These are phyloP conservation scores for Hypoxylon sp. DNA, from an alignment of 2,329 filamentous ascomycete species.

Conservation along the genomic window DNA sequence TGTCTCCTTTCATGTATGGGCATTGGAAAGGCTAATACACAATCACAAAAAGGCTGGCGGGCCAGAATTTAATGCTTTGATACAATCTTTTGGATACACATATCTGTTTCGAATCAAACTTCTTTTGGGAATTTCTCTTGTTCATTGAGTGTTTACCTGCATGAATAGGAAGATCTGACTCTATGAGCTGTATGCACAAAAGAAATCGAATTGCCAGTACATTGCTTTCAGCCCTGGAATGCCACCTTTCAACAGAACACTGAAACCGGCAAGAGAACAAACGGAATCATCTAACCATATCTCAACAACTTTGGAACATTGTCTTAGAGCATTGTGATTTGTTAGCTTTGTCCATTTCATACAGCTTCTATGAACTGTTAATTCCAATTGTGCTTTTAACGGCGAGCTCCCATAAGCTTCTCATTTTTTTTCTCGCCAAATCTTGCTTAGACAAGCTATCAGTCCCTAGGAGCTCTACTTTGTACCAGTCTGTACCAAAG, in stretches of 20 bases:
- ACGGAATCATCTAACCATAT: conserved; percentile 44
- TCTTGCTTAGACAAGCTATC: conserved; percentile 6
- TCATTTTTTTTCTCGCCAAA: conserved; percentile 3
- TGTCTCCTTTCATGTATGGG: conserved; percentile 11
- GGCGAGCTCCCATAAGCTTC: conserved; percentile 13
- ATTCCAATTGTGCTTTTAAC: conserved; percentile 14
- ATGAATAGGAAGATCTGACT: conserved; percentile 14
- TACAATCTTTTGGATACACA: background rate
- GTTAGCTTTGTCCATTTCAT: conserved; percentile 34
- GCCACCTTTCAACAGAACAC: conserved; percentile 30
- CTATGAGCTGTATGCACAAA: conserved; percentile 25
- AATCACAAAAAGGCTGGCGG: background rate
- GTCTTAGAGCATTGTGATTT: conserved; percentile 21
- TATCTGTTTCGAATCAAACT: conserved; percentile 1
- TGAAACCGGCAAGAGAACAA: conserved; percentile 33
- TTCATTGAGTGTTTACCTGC: background rate
- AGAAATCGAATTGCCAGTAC: conserved; percentile 7
- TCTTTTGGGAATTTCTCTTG: conserved; percentile 12
- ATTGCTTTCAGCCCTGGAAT: conserved; percentile 45
- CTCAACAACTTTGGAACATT: conserved; percentile 23
- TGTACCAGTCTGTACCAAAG: background rate
- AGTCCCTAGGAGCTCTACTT: conserved; percentile 4
- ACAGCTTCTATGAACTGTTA: conserved; percentile 23
- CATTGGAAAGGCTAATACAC: background rate
- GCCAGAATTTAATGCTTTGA: background rate